Percentiles rank a stretch among this genome's conserved stretches.
Conservation (phyloP, 2,329 filamentous ascomycete species). For the Alternaria angustiovoidea region DNA sequence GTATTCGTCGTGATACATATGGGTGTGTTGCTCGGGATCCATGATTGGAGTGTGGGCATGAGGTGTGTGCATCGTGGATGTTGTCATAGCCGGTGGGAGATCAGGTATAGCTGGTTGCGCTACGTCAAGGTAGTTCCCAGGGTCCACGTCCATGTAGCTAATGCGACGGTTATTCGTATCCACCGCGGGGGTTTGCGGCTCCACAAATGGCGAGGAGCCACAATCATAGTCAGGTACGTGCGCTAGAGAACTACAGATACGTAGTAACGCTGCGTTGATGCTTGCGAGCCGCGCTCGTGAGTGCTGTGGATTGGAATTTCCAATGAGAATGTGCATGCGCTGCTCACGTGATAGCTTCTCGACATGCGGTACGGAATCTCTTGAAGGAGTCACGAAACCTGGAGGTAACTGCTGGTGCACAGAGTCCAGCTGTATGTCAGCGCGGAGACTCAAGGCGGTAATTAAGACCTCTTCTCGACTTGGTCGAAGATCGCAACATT, state of each 20-base stretch:
- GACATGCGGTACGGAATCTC: constrained; percentile 46
- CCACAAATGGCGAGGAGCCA: constrained; percentile 36
- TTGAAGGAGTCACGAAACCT: constrained; percentile 46
- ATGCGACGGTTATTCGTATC: constrained; percentile 42
- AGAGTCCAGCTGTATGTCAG: constrained; percentile 42
- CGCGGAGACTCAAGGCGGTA: constrained; percentile 47
- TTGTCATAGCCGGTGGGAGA: constrained; percentile 31
- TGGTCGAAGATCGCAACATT: constrained; percentile 49
- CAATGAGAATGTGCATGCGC: constrained; percentile 48
- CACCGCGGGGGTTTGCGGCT: constrained; percentile 33
- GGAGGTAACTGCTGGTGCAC: constrained; percentile 40
- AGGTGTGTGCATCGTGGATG: constrained; percentile 27
- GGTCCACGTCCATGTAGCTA: constrained; percentile 51
- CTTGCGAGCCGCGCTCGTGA: constrained; percentile 39
- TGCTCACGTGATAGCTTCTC: constrained; percentile 44
- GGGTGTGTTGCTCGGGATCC: constrained; percentile 30
- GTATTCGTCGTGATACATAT: constrained; percentile 31
- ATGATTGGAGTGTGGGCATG: constrained; percentile 31
- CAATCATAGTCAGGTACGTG: constrained; percentile 33
- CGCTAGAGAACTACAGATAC: constrained; percentile 28
- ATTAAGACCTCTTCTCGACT: constrained; percentile 49
- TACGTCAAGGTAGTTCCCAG: constrained; percentile 40
- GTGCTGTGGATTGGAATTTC: constrained; percentile 38
- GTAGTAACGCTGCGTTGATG: constrained; percentile 44
- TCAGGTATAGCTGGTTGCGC: constrained; percentile 40